Evolutionary conservation across 2,329 filamentous ascomycete genomes (phyloP), one percentile per base, ranked within the genome.

Genomic region (Bertia moriformis): DNA sequence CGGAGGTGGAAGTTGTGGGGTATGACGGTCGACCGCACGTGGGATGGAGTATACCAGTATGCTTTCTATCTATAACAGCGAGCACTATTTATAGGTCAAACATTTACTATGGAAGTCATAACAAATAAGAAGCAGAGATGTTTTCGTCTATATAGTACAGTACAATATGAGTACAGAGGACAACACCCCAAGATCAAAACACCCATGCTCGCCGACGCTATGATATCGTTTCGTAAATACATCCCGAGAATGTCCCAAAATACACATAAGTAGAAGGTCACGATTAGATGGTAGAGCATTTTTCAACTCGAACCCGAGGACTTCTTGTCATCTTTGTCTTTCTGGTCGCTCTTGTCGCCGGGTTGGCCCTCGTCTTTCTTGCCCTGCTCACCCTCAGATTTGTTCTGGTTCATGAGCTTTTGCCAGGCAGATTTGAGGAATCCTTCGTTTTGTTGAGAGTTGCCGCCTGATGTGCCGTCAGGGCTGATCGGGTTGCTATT

Each of bases 351-450:
- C 32, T 35, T 35, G 10, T 29, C n/a, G 24, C 10, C 24, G 24
- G n/a, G n/a, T n/a, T 29, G 10, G 24, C 24, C 24, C 32, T 13
- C 12, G 7, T 35, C 32, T 35, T 35, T 17, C 32, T 35, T 35
- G 32, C 10, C 15, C 7, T 13, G 10, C 12, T 35, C 17, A 15
- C 10, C 17, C 12, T 13, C 32, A 15, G 32, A 12, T 10, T 29
- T 15, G 7, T 35, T 35, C 12, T 77, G 66, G 39, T 75, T 72
- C 15, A 69, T 80, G 37, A 83, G 57, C 47, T 68, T 74, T 48
- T 83, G 74, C 78, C 78, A 83, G 35, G 78, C 68, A 22, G 69
- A 74, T 58, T 79, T 82, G 41, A 83, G 56, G 46, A 82, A 82
- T 2, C 78, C 75, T 55, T 83, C 77, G 44, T 71, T 66, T 54